Evolutionary conservation across 2,329 filamentous ascomycete species (phyloP).

Genomic region (Paracoccidioides lutzii): DNA sequence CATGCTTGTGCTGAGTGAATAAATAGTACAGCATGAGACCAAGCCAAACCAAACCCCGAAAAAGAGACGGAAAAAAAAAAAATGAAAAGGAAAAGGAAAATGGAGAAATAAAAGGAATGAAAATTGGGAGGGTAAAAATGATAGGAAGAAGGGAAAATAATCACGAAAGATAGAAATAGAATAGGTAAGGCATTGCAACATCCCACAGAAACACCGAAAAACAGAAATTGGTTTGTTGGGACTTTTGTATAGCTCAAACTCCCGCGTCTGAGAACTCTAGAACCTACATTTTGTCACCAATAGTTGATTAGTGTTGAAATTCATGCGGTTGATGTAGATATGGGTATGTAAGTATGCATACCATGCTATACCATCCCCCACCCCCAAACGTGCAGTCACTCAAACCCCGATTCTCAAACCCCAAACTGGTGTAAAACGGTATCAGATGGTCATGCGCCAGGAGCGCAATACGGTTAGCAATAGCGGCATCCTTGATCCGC

Average conservation of each 20-base stretch:
- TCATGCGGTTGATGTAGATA: neutral
- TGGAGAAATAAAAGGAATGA: slow-evolving; percentile 11
- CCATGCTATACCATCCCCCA: slow-evolving; percentile 74
- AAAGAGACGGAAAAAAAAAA: neutral
- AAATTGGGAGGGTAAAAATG: neutral
- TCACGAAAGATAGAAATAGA: slow-evolving; percentile 6
- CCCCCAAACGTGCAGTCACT: slow-evolving; percentile 63
- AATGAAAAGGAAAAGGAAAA: neutral
- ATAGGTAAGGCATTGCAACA: neutral
- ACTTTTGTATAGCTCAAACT: neutral
- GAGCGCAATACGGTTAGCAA: slow-evolving; percentile 60
- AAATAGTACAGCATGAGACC: neutral
- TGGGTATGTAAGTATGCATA: slow-evolving; percentile 26
- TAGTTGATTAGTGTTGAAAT: neutral
- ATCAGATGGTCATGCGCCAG: slow-evolving; percentile 65
- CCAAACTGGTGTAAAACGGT: slow-evolving; percentile 61
- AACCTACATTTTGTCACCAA: slow-evolving; percentile 2
- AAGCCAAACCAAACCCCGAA: neutral
- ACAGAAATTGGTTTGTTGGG: neutral
- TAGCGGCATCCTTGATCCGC: slow-evolving; percentile 55
- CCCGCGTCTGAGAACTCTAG: slow-evolving; percentile 6
- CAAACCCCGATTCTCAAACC: slow-evolving; percentile 55
- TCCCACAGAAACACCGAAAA: neutral
- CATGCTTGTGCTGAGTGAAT: neutral
- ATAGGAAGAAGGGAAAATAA: neutral